Evolutionary conservation across 75 land plant genomes (phyloP).

Genomic region (Pinus taeda): DNA sequence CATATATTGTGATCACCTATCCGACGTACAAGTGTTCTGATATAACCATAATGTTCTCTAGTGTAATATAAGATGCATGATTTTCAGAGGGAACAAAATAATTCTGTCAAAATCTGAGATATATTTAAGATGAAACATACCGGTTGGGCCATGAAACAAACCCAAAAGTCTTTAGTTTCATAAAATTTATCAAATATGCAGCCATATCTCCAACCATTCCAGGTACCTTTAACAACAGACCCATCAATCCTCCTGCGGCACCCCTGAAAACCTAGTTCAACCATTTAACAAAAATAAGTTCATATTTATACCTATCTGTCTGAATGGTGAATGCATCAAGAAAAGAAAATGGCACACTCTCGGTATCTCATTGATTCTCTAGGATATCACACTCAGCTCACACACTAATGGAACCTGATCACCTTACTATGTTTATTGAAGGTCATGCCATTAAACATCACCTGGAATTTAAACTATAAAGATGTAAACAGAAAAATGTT

Average conservation of each 20-base stretch:
- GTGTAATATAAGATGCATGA: not conserved
- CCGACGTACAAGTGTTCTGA: not conserved
- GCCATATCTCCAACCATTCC: slow-evolving; percentile 18
- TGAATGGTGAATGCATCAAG: not conserved
- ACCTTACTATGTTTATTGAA: not conserved
- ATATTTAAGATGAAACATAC: not conserved
- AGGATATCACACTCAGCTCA: not conserved
- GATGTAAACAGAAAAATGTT: not conserved
- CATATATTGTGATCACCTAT: too few species aligned
- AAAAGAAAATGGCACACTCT: not conserved
- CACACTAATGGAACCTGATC: too few species aligned
- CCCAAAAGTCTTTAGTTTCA: slow-evolving; percentile 17
- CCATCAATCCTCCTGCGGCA: slow-evolving; percentile 25
- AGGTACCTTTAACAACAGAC: slow-evolving; percentile 11
- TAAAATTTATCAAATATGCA: slow-evolving; percentile 15
- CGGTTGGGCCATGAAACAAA: slow-evolving; percentile 34
- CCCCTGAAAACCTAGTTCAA: slow-evolving; percentile 20
- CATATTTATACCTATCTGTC: not conserved
- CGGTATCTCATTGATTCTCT: not conserved
- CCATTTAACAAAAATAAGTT: not conserved
- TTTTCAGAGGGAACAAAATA: not conserved
- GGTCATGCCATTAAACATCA: not conserved
- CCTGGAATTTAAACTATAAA: not conserved
- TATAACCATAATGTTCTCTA: not conserved
- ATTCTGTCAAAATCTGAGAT: not conserved